phyloP scores from a whole-genome alignment of 495 filamentous ascomycete species.

The Venustampulla echinocandica region DNA sequence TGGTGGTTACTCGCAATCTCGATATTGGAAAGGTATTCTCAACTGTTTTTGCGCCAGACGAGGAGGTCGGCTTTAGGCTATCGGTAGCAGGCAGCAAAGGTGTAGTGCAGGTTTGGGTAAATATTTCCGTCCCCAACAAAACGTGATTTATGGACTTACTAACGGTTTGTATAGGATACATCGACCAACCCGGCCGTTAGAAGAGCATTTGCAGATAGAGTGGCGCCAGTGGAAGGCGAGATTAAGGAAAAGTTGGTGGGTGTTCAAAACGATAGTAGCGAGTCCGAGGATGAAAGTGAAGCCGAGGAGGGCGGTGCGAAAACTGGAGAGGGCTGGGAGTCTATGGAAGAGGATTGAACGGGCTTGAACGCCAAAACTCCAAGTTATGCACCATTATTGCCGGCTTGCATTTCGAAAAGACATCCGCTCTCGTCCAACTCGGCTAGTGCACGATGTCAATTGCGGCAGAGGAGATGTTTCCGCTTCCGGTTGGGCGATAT shows the following conservation, averaged over 20 bases:
- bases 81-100: conserved; percentile 95
- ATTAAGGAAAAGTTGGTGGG: conserved; percentile 71
- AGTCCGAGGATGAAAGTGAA: conserved; percentile 46
- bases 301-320: conserved; percentile 42
- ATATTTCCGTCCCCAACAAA: neutral
- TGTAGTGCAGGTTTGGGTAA: conserved; percentile 73
- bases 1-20: conserved; percentile 86
- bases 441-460: no score
- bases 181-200: conserved; percentile 89
- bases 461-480: neutral
- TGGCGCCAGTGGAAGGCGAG: conserved; percentile 51
- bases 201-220: conserved; percentile 67
- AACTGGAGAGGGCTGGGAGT: conserved; percentile 65
- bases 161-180: conserved; percentile 48
- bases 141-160: neutral
- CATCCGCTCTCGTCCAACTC: no score
- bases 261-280: conserved; percentile 51
- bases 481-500: neutral
- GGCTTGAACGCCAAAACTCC: neutral
- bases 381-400: neutral
- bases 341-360: conserved; percentile 76
- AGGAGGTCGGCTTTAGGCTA: conserved; percentile 80
- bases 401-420: no score
- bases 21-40: conserved; percentile 94
- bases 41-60: conserved; percentile 77